These are phyloP conservation scores for Pelargonium nanum DNA, from an alignment of 345 rosid genomes.

Conservation along the genomic window DNA sequence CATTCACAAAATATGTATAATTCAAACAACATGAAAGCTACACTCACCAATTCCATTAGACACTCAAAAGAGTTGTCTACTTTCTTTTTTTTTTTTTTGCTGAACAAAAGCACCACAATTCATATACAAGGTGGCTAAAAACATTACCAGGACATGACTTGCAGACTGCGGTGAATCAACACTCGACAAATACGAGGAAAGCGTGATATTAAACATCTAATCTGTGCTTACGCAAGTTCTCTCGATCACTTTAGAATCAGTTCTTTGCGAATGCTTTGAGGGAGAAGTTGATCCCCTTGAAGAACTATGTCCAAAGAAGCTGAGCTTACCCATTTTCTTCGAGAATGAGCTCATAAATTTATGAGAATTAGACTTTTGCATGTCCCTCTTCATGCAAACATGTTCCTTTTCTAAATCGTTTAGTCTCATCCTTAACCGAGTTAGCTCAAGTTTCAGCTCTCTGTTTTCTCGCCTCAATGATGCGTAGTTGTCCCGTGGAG, in stretches of 20 bases:
- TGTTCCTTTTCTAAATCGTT: constrained; percentile 95
- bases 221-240: constrained; percentile 20
- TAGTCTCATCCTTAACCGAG: constrained; percentile 82
- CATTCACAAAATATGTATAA: constrained; percentile 9
- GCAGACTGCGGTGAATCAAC: background rate
- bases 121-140: constrained; percentile 31
- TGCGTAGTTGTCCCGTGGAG: constrained; percentile 92
- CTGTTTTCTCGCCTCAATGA: constrained; percentile 86
- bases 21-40: constrained; percentile 8
- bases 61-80: too few relatives aligned
- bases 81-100: too few relatives aligned
- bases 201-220: background rate
- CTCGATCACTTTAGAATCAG: constrained; percentile 28
- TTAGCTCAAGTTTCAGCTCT: constrained; percentile 89
- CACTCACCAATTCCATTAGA: too few relatives aligned
- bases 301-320: constrained; percentile 70
- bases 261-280: constrained; percentile 70
- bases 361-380: constrained; percentile 81
- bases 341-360: constrained; percentile 83
- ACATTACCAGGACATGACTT: background rate
- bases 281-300: constrained; percentile 93
- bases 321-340: constrained; percentile 68
- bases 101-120: constrained; percentile 30
- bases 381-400: constrained; percentile 91
- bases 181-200: background rate